Evolutionary conservation across 2,329 filamentous ascomycete species (phyloP).

Genomic region (Bretziella fagacearum): DNA sequence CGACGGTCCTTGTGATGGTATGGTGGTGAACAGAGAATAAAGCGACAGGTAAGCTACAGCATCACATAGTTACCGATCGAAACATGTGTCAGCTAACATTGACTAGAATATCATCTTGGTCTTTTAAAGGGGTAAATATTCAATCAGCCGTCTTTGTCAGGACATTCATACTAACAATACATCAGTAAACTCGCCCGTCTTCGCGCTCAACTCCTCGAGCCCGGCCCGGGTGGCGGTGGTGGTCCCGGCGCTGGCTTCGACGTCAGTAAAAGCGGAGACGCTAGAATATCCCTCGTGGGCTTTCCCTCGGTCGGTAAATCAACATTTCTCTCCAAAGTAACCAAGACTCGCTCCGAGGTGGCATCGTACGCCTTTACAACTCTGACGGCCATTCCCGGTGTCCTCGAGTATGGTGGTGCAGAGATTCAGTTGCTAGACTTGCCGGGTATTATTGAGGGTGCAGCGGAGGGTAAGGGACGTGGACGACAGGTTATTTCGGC

Average conservation of each 20-base stretch:
- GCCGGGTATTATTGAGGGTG: slow-evolving; percentile 95
- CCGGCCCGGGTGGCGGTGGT: slow-evolving; percentile 58
- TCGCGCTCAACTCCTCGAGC: slow-evolving; percentile 85
- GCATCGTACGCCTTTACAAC: slow-evolving; percentile 97
- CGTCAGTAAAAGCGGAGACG: slow-evolving; percentile 92
- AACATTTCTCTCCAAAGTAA: slow-evolving; percentile 96
- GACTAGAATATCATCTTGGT: slow-evolving; percentile 87
- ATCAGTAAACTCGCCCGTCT: slow-evolving; percentile 83
- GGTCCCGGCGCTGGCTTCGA: slow-evolving; percentile 75
- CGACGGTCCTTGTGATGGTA: background rate
- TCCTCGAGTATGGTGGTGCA: slow-evolving; percentile 91
- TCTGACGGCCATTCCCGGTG: slow-evolving; percentile 88
- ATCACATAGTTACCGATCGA: background rate
- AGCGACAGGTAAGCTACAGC: slow-evolving; percentile 61
- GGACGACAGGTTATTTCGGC: slow-evolving; percentile 94
- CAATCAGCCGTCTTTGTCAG: background rate
- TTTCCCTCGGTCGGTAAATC: slow-evolving; percentile 98
- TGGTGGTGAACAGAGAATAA: slow-evolving; percentile 64
- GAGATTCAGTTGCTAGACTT: slow-evolving; percentile 97
- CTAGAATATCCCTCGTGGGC: slow-evolving; percentile 91
- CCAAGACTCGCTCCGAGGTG: slow-evolving; percentile 91
- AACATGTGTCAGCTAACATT: too few species aligned
- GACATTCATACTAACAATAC: background rate
- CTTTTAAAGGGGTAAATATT: slow-evolving; percentile 72
- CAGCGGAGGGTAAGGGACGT: slow-evolving; percentile 85